Percentiles rank a stretch among this genome's conserved stretches.
These are phyloP conservation scores for Talaromyces sp. DNA, from an alignment of 2,329 filamentous ascomycete genomes.

Conservation along the genomic window DNA sequence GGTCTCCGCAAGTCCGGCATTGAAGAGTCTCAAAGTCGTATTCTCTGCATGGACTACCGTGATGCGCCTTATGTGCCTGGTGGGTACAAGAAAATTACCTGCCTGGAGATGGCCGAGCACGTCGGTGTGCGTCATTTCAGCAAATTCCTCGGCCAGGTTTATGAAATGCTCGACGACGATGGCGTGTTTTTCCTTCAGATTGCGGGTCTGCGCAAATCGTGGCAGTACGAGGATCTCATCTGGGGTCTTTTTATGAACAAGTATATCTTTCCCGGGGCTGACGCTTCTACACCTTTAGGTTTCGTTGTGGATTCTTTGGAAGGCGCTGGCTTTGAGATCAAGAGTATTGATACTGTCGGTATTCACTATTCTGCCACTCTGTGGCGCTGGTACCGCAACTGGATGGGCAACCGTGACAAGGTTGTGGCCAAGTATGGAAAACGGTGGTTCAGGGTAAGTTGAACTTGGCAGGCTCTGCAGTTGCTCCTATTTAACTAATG, in stretches of 20 bases:
- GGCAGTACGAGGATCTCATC: conserved; percentile 97
- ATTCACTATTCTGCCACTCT: conserved; percentile 96
- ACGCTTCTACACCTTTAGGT: conserved; percentile 87
- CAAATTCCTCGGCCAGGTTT: conserved; percentile 75
- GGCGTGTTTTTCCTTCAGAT: conserved; percentile 95
- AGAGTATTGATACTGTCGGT: conserved; percentile 85
- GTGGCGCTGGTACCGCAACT: conserved; percentile 99
- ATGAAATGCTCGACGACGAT: conserved; percentile 95
- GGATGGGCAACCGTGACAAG: conserved; percentile 89
- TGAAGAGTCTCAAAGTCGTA: conserved; percentile 79
- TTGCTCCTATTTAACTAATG: neutral
- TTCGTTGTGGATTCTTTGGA: conserved; percentile 83
- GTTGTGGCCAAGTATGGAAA: conserved; percentile 92
- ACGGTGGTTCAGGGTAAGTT: conserved; percentile 85
- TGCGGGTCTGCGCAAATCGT: conserved; percentile 84
- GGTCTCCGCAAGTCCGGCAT: conserved; percentile 78
- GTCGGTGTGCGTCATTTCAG: conserved; percentile 88
- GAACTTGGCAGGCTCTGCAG: neutral
- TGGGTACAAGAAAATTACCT: conserved; percentile 90
- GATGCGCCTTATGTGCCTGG: conserved; percentile 77
- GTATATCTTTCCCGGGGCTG: conserved; percentile 95
- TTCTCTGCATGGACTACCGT: conserved; percentile 95
- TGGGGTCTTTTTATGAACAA: conserved; percentile 99
- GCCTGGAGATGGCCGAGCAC: conserved; percentile 97
- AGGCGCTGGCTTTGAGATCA: conserved; percentile 82